Conservation (phyloP, 495 filamentous ascomycete genomes). For the Neurospora africana region DNA sequence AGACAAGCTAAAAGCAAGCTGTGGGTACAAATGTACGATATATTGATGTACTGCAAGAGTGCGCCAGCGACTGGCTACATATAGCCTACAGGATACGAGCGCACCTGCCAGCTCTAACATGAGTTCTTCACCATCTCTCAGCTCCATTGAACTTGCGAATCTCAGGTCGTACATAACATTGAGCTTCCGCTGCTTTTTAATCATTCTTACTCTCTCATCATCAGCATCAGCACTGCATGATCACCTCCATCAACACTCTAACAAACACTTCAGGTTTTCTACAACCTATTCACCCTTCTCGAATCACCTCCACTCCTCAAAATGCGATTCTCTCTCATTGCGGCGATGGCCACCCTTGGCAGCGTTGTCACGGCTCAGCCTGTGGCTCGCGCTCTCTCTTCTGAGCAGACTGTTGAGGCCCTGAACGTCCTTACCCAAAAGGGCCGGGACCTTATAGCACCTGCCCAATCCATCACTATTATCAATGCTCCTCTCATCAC, state of each 20-base stretch:
- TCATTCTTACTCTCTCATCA: neutral
- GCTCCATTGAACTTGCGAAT: neutral
- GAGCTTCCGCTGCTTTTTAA: neutral
- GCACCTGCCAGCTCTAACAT: too few relatives aligned
- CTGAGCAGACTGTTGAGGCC: slow-evolving; percentile 1
- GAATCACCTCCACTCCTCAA: neutral
- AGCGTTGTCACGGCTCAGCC: slow-evolving; percentile 2
- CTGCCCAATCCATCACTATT: slow-evolving; percentile 13
- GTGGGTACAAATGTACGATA: too few relatives aligned
- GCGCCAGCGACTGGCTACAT: too few relatives aligned
- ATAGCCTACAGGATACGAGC: too few relatives aligned
- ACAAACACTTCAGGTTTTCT: neutral
- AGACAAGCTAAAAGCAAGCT: too few relatives aligned
- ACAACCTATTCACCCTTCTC: neutral
- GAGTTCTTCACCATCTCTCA: neutral
- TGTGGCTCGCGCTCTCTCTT: neutral
- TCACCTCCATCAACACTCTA: neutral
- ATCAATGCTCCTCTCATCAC: slow-evolving; percentile 13
- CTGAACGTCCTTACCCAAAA: slow-evolving; percentile 10
- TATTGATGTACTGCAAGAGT: too few relatives aligned
- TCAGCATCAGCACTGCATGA: neutral
- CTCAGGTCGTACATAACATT: neutral
- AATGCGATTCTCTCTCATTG: slow-evolving; percentile 17
- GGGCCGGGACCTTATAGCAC: slow-evolving; percentile 2
- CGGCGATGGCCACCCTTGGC: slow-evolving; percentile 4